Percentiles rank a stretch among this genome's conserved stretches.
phyloP scores from a whole-genome alignment of 2,329 filamentous ascomycete species.

The Aureobasidium sp. region DNA sequence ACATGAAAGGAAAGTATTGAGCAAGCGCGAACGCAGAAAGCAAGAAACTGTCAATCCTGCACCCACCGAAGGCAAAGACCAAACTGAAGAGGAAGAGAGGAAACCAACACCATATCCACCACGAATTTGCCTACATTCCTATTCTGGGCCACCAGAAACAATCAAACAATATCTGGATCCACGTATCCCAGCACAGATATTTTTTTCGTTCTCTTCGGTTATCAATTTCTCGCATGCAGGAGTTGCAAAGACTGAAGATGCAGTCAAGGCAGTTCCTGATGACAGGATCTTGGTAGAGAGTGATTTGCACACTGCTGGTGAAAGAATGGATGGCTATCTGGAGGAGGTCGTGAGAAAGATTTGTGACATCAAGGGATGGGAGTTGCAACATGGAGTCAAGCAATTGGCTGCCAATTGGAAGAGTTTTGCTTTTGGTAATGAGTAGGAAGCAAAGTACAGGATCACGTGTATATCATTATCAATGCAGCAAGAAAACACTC shows the following conservation, averaged over 20 bases:
- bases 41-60: constrained; percentile 17
- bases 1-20: constrained; percentile 55
- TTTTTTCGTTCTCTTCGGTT: constrained; percentile 78
- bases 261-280: constrained; percentile 66
- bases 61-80: background rate
- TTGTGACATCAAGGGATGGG: constrained; percentile 73
- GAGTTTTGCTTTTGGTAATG: constrained; percentile 61
- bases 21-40: constrained; percentile 48
- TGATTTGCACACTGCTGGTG: constrained; percentile 77
- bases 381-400: constrained; percentile 61
- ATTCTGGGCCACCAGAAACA: constrained; percentile 68
- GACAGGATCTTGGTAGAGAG: constrained; percentile 80
- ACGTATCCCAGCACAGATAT: constrained; percentile 67
- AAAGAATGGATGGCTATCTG: constrained; percentile 68
- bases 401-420: constrained; percentile 68
- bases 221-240: constrained; percentile 64
- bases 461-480: background rate
- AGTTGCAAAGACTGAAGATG: constrained; percentile 53
- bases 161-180: constrained; percentile 71
- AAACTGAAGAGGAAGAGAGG: background rate
- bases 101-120: constrained; percentile 62
- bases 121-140: constrained; percentile 88
- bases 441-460: background rate
- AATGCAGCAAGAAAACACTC: background rate
- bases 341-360: constrained; percentile 70